Conservation (phyloP, 768 basidiomycete genomes). For the Xerocomellus amylosporus region DNA sequence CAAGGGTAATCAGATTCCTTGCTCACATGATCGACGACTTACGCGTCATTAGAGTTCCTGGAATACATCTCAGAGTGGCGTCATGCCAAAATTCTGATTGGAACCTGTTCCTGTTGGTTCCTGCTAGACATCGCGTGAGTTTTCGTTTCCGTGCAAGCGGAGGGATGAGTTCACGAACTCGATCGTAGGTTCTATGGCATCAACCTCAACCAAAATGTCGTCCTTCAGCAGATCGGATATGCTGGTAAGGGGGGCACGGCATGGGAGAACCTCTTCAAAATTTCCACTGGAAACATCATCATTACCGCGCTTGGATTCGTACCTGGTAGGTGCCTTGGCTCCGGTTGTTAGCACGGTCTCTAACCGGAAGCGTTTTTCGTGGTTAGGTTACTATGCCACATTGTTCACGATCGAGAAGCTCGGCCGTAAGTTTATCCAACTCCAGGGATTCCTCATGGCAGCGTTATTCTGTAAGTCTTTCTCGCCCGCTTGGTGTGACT, state of each 20-base stretch:
- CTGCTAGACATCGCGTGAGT: constrained; percentile 65
- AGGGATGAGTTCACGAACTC: neutral
- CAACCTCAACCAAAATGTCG: constrained; percentile 71
- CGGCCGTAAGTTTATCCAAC: constrained; percentile 72
- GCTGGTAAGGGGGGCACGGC: constrained; percentile 54
- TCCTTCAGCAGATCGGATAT: constrained; percentile 71
- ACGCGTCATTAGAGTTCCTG: constrained; percentile 48
- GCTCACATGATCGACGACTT: neutral
- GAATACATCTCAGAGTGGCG: constrained; percentile 71
- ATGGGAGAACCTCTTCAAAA: constrained; percentile 65
- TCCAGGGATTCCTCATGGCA: constrained; percentile 70
- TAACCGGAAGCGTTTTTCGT: neutral
- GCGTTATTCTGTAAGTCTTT: constrained; percentile 56
- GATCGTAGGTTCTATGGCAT: constrained; percentile 69
- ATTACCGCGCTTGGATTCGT: constrained; percentile 75
- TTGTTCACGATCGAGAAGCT: constrained; percentile 69
- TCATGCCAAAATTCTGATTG: constrained; percentile 64
- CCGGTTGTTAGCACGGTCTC: neutral
- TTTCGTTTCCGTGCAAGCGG: neutral
- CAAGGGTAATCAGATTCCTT: constrained; percentile 33
- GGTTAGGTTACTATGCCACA: constrained; percentile 63
- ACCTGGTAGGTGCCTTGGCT: constrained; percentile 45
- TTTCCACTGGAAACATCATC: constrained; percentile 66
- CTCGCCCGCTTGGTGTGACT: neutral
- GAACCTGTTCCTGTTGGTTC: constrained; percentile 72